Evolutionary conservation across 805 yeast species (phyloP).

Genomic region (Lipomyces anomalus): DNA sequence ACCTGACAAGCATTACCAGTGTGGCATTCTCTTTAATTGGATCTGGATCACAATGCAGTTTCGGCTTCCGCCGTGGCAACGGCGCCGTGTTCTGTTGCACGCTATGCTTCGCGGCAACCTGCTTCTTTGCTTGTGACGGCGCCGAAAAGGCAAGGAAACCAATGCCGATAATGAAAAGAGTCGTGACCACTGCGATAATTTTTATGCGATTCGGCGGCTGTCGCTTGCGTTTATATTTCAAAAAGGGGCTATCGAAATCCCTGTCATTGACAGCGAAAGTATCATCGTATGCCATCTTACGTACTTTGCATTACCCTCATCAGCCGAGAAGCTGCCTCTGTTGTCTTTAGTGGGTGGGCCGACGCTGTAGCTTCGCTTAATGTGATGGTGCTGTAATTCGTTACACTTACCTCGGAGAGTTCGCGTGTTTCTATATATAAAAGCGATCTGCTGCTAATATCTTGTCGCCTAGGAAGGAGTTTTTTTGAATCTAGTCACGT

Average conservation of each 20-base stretch:
- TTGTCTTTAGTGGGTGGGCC: too few species aligned
- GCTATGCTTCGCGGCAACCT: conserved; percentile 4
- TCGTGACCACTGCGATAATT: conserved; percentile 6
- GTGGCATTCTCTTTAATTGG: conserved; percentile 46
- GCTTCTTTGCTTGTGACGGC: conserved; percentile 14
- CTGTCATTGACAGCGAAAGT: background rate
- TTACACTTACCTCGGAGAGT: too few species aligned
- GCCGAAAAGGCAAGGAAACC: conserved; percentile 13
- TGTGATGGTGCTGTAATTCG: too few species aligned
- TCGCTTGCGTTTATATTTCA: conserved; percentile 22
- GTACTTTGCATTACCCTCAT: too few species aligned
- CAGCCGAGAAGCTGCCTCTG: too few species aligned
- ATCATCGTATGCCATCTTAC: too few species aligned
- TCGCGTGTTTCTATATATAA: too few species aligned
- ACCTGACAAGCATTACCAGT: conserved; percentile 55
- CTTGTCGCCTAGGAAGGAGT: too few species aligned
- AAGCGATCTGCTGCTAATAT: too few species aligned
- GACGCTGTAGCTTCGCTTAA: too few species aligned
- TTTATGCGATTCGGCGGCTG: conserved; percentile 13
- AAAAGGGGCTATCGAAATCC: conserved; percentile 22
- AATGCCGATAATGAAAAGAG: conserved; percentile 11
- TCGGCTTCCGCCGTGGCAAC: conserved; percentile 16
- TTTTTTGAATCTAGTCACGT: too few species aligned
- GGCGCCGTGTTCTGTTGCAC: conserved; percentile 20
- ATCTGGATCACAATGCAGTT: conserved; percentile 23